These are phyloP conservation scores for Salvia splendens DNA, from an alignment of 257 asterid species.

Conservation along the genomic window DNA sequence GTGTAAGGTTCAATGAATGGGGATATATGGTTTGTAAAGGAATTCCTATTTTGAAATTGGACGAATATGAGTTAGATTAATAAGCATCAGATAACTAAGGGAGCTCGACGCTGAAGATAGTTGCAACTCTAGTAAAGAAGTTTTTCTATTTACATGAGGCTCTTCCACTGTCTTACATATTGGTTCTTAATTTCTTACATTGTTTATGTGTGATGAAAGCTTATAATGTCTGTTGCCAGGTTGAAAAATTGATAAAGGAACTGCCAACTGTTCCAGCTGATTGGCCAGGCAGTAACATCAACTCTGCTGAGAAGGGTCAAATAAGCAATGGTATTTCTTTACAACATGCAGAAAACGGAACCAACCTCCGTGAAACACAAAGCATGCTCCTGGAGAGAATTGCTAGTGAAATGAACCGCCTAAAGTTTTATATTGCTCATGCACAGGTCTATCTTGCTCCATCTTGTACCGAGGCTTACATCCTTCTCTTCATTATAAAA, in stretches of 20 bases:
- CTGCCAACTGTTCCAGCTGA: conserved; percentile 79
- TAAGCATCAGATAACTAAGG: conserved; percentile 16
- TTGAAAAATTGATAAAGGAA: conserved; percentile 88
- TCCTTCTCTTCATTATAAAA: conserved; percentile 3
- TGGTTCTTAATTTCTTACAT: conserved; percentile 18
- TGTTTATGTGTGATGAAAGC: conserved; percentile 22
- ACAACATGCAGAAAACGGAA: conserved; percentile 67
- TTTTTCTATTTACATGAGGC: not conserved
- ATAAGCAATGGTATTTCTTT: conserved; percentile 58
- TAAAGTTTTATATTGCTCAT: conserved; percentile 82
- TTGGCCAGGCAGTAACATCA: conserved; percentile 54
- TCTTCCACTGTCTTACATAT: conserved; percentile 8
- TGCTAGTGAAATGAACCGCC: conserved; percentile 96
- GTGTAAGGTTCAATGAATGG: not conserved
- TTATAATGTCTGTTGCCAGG: conserved; percentile 54
- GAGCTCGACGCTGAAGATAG: conserved; percentile 22
- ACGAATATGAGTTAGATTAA: conserved; percentile 21
- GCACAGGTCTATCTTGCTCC: conserved; percentile 68
- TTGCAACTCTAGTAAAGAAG: not conserved
- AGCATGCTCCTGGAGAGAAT: conserved; percentile 96
- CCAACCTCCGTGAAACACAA: conserved; percentile 84
- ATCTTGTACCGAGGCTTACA: conserved; percentile 22
- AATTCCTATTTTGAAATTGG: not conserved
- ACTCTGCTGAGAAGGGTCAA: conserved; percentile 48
- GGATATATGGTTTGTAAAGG: not conserved